These are phyloP conservation scores for Lasiosphaeria ovina DNA, from an alignment of 495 filamentous ascomycete genomes.

Conservation along the genomic window DNA sequence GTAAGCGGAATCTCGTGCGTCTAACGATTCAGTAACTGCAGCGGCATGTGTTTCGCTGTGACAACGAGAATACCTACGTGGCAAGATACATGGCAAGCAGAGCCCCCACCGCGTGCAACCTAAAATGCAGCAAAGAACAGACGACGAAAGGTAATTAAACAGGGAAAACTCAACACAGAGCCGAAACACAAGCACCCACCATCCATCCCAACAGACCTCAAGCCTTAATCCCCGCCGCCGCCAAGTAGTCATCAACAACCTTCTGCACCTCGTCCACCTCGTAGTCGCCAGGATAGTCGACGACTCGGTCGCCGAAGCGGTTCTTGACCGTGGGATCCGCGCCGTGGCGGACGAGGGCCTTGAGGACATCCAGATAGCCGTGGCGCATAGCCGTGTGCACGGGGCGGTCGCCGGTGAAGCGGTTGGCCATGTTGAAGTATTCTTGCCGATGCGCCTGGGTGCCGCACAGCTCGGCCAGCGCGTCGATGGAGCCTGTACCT, in stretches of 20 bases:
- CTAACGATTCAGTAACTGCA: too few relatives aligned
- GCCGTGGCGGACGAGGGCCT: conserved; percentile 23
- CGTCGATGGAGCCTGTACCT: conserved; percentile 23
- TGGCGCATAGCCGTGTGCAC: conserved; percentile 32
- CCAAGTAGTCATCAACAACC: conserved; percentile 16
- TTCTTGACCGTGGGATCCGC: conserved; percentile 31
- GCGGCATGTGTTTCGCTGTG: too few relatives aligned
- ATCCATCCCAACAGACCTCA: too few relatives aligned
- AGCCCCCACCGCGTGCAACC: too few relatives aligned
- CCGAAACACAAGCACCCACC: too few relatives aligned
- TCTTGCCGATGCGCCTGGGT: conserved; percentile 13
- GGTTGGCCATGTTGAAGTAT: conserved; percentile 34
- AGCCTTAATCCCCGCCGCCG: too few relatives aligned
- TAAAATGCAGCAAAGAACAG: too few relatives aligned
- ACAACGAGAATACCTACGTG: too few relatives aligned
- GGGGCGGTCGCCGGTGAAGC: conserved; percentile 29
- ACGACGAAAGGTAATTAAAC: too few relatives aligned
- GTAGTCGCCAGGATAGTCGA: conserved; percentile 29
- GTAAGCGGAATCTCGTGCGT: too few relatives aligned
- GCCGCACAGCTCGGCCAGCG: conserved; percentile 21
- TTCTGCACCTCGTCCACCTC: conserved; percentile 25
- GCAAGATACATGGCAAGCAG: too few relatives aligned
- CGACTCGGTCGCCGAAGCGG: conserved; percentile 29
- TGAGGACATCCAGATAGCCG: conserved; percentile 26
- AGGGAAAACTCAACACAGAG: too few relatives aligned